These are phyloP conservation scores for Paramecium biaurelia DNA, from an alignment of 73 alveolate genomes.

Conservation along the genomic window DNA sequence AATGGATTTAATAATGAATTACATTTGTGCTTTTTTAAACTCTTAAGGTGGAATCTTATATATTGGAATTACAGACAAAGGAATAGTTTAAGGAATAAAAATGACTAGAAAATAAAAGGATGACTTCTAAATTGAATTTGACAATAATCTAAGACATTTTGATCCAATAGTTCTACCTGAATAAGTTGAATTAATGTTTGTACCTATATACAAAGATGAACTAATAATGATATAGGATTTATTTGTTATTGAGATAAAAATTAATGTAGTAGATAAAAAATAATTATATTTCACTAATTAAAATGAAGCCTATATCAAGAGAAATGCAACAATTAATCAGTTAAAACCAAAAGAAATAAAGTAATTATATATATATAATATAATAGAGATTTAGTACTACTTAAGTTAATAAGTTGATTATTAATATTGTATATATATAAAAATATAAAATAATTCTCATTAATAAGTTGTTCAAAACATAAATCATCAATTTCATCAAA, in stretches of 20 bases:
- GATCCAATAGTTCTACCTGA: conserved; percentile 52
- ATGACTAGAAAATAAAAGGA: conserved; percentile 49
- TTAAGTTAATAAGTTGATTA: neutral
- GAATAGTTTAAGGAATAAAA: conserved; percentile 46
- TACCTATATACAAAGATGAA: conserved; percentile 28
- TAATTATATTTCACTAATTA: conserved; percentile 43
- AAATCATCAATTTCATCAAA: neutral
- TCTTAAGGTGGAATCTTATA: conserved; percentile 63
- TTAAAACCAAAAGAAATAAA: conserved; percentile 51
- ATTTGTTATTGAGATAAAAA: conserved; percentile 58
- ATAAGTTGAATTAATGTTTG: conserved; percentile 37
- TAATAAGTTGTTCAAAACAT: neutral
- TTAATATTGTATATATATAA: neutral
- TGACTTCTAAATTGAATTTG: conserved; percentile 45
- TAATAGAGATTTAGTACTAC: neutral
- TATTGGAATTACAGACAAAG: conserved; percentile 62
- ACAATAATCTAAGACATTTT: neutral
- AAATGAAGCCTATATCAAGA: conserved; percentile 58
- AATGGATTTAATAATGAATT: conserved; percentile 42
- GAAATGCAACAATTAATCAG: conserved; percentile 49
- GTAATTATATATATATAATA: neutral
- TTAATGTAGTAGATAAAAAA: conserved; percentile 37
- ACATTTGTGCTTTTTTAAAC: conserved; percentile 63
- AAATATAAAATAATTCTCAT: neutral
- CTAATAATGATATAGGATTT: neutral